Conservation (phyloP, 2,329 filamentous ascomycete genomes). For the Apiospora kogelbergensis region DNA sequence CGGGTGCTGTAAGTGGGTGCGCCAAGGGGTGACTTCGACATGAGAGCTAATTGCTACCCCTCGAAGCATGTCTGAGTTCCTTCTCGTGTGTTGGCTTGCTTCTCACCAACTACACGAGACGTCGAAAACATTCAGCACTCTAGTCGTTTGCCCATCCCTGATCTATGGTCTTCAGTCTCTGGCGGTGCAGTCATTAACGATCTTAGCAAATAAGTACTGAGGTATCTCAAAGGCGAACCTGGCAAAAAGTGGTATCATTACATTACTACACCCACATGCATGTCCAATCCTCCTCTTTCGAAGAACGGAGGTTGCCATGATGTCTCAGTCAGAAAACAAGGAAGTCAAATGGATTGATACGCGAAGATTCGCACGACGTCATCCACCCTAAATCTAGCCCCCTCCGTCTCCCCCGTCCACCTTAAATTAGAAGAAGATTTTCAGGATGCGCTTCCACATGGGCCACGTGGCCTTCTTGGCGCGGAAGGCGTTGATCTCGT, state of each 20-base stretch:
- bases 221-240: not conserved
- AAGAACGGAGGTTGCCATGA: not conserved
- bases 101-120: not conserved
- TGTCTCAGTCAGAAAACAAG: not conserved
- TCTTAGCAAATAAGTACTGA: not conserved
- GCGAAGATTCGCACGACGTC: not conserved
- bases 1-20: too few relatives aligned
- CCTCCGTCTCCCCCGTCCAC: not conserved
- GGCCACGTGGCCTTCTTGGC: slow-evolving; percentile 44
- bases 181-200: not conserved
- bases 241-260: not conserved
- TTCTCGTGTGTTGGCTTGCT: too few relatives aligned
- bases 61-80: too few relatives aligned
- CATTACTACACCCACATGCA: not conserved
- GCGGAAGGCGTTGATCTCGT: slow-evolving; percentile 50
- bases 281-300: not conserved
- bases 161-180: not conserved
- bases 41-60: too few relatives aligned
- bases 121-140: not conserved
- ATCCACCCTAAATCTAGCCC: not conserved
- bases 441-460: slow-evolving; percentile 40
- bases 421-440: slow-evolving; percentile 30
- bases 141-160: too few relatives aligned
- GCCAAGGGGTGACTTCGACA: too few relatives aligned
- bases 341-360: not conserved